Percentiles rank a stretch among this genome's conserved stretches.
These are phyloP conservation scores for Annona cherimola DNA, from an alignment of 164 flowering plant genomes.

Conservation along the genomic window DNA sequence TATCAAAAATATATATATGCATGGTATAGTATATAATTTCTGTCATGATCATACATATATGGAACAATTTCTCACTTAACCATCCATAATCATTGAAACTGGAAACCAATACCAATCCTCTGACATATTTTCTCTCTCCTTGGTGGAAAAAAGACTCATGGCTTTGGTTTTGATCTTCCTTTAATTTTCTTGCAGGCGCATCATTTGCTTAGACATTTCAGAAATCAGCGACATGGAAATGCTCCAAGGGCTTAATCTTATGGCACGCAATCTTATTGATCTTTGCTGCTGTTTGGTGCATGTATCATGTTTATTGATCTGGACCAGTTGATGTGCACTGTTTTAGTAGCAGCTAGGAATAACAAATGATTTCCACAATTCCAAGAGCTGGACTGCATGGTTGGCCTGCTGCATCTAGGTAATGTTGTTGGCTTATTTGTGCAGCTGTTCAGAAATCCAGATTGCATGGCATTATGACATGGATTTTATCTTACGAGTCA, in stretches of 20 bases:
- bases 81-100: neutral
- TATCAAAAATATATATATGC: too few species aligned
- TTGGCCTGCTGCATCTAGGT: neutral
- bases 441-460: neutral
- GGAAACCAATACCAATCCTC: too few species aligned
- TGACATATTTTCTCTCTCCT: neutral
- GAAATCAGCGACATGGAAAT: conserved; percentile 62
- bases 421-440: neutral
- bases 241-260: conserved; percentile 43
- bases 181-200: conserved; percentile 49
- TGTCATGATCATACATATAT: neutral
- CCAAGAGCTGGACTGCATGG: neutral
- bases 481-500: neutral
- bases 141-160: neutral
- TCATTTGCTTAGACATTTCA: conserved; percentile 52
- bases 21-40: too few species aligned
- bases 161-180: neutral
- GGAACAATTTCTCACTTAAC: neutral
- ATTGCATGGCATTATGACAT: neutral
- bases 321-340: neutral
- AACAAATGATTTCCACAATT: neutral
- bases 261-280: neutral
- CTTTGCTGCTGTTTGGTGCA: neutral
- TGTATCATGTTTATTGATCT: neutral
- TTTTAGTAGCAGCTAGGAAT: neutral